Conservation (phyloP, 2,329 filamentous ascomycete genomes). For the Penicillium sp. region DNA sequence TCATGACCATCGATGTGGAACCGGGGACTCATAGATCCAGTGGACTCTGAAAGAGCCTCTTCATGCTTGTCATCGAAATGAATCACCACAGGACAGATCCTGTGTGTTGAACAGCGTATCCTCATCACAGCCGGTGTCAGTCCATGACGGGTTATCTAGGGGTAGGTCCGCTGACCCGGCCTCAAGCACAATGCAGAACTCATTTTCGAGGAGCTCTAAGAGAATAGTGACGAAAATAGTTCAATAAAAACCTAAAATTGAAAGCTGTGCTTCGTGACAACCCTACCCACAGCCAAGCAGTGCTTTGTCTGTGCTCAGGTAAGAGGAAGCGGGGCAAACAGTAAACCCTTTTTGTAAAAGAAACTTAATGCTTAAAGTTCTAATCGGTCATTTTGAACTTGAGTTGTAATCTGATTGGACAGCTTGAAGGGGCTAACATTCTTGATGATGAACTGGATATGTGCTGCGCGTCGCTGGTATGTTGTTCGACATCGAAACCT, state of each 20-base stretch:
- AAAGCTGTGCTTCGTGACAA: background rate
- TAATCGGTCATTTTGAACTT: background rate
- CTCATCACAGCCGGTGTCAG: no score
- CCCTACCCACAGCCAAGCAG: background rate
- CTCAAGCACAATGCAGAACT: background rate
- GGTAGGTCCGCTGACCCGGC: background rate
- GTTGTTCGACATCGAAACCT: constrained; percentile 8
- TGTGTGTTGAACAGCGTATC: background rate
- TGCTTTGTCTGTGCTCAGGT: background rate
- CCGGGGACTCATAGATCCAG: background rate
- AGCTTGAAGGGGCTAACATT: constrained; percentile 15
- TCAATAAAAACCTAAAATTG: background rate
- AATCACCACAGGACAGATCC: background rate
- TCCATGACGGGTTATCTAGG: no score
- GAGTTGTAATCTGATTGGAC: constrained; percentile 10
- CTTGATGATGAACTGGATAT: constrained; percentile 20
- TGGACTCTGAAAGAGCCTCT: constrained; percentile 1
- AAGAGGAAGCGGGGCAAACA: background rate
- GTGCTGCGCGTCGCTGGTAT: constrained; percentile 23
- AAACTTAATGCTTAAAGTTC: background rate
- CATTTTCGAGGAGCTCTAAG: background rate
- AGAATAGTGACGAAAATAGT: background rate
- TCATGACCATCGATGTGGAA: constrained; percentile 2
- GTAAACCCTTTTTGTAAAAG: background rate
- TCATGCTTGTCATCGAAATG: background rate